Conservation (phyloP, 331 rosid genomes). For the Erythrophleum ivorense region DNA sequence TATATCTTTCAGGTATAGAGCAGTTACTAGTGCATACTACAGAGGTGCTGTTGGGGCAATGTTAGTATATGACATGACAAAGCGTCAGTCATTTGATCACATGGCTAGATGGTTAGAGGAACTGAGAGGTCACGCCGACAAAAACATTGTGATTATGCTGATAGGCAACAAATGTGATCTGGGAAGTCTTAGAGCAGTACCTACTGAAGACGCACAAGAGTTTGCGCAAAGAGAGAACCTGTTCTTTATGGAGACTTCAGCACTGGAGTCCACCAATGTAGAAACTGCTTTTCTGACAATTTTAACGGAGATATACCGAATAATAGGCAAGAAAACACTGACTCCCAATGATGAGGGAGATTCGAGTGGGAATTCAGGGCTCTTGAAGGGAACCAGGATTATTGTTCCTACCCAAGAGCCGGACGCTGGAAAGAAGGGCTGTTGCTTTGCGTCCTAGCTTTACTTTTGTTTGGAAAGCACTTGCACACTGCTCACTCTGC, state of each 20-base stretch:
- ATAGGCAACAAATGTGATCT: constrained; percentile 91
- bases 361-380: constrained; percentile 44
- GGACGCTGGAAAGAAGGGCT: constrained; percentile 51
- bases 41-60: constrained; percentile 98
- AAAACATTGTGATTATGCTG: constrained; percentile 80
- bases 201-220: constrained; percentile 90
- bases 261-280: constrained; percentile 86
- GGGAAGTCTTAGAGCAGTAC: constrained; percentile 80
- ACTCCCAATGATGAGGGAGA: constrained; percentile 51
- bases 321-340: constrained; percentile 72
- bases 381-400: constrained; percentile 70
- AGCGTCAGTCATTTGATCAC: constrained; percentile 91
- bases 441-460: constrained; percentile 59
- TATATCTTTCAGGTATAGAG: constrained; percentile 66
- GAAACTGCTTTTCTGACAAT: constrained; percentile 83
- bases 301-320: constrained; percentile 72
- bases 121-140: constrained; percentile 79
- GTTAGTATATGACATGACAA: constrained; percentile 87
- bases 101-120: constrained; percentile 95
- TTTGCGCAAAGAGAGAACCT: constrained; percentile 91
- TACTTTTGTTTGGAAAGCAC: constrained; percentile 31
- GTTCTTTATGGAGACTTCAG: constrained; percentile 95
- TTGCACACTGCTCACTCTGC: neutral
- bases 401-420: constrained; percentile 61
- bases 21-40: constrained; percentile 95